A percentile compares a stretch with the other conserved stretches of the same genome.
Evolutionary conservation across 371 early-diverging fungal genomes (phyloP).

Genomic region (Syncephalastrum contaminatum): DNA sequence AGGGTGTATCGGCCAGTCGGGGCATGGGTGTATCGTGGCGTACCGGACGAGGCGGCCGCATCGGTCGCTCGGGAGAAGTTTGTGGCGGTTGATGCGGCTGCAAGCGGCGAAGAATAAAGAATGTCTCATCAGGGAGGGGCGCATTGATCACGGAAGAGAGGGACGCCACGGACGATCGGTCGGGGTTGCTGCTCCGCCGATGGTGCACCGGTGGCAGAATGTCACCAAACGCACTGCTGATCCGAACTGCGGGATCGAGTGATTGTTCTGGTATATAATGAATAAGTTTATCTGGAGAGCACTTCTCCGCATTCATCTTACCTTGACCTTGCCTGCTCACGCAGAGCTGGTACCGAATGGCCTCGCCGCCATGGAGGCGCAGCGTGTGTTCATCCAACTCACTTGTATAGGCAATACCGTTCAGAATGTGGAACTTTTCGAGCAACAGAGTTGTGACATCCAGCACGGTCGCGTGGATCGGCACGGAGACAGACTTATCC

Average conservation of each 20-base stretch:
- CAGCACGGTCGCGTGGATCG: conserved; percentile 27
- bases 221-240: conserved; percentile 38
- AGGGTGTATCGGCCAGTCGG: neutral
- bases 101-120: conserved; percentile 33
- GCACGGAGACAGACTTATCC: conserved; percentile 41
- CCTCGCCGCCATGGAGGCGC: conserved; percentile 24
- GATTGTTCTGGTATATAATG: conserved; percentile 15
- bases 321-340: conserved; percentile 26
- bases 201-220: conserved; percentile 31
- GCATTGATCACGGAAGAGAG: conserved; percentile 30
- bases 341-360: conserved; percentile 28
- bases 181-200: conserved; percentile 40
- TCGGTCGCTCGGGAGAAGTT: conserved; percentile 15
- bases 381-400: conserved; percentile 25
- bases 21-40: conserved; percentile 51
- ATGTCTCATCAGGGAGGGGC: conserved; percentile 37
- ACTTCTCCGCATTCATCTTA: conserved; percentile 1
- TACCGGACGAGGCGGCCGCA: conserved; percentile 34
- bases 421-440: conserved; percentile 50
- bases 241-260: conserved; percentile 19
- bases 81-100: conserved; percentile 7
- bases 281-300: neutral
- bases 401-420: conserved; percentile 41
- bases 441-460: conserved; percentile 36
- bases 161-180: conserved; percentile 38